Evolutionary conservation across 306 rosid species (phyloP), one percentile per base, ranked within the genome.

Genomic region (Inga laurina): DNA sequence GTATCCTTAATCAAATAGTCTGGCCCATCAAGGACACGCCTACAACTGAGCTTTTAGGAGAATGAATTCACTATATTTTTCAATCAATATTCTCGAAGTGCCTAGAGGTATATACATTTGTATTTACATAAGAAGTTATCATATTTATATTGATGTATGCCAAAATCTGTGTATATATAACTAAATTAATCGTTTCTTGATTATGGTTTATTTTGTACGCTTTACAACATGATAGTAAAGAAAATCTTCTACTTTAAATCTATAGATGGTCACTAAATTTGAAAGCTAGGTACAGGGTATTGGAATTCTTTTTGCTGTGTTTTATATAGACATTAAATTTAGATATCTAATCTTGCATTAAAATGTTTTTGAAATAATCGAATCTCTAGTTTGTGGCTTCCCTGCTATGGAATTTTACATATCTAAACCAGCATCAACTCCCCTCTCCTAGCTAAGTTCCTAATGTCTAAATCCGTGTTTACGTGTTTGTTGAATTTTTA

Each of bases 31-130:
- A 90, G 88, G 97, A 91, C 83, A 92, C 94, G 97, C 89, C 97
- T 46, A 96, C 98, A 70, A 87, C 90, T 75, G 97, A 94, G 89
- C 89, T 96, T 62, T 92, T 91, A 32, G 99, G 98, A 46, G 99
- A 97, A 77, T 88, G 99, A 81, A 96, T 96, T 82, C 98, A 92
- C 84, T 96, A 94, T 79, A 96, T 96, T 77, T 94, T 96, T 85
- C 99, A 96, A 56, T 89, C 94, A 74, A 92, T 96, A 78, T 96
- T 92, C 1, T 1, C 1, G 30, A 27, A 27, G 30, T 27, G 30
- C 30, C 30, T 27, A 27, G 1, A 27, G 1, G 1, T 27, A 27
- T 27, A 27, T 27, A 27, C 30, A 27, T 27, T 27, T 27, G 30
- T 27, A 27, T 27, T 27, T 27, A 27, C 30, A 27, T 27, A 1